Percentiles rank a stretch among this genome's conserved stretches.
phyloP scores from a whole-genome alignment of 345 rosid genomes.

The Populus ilicifolia region DNA sequence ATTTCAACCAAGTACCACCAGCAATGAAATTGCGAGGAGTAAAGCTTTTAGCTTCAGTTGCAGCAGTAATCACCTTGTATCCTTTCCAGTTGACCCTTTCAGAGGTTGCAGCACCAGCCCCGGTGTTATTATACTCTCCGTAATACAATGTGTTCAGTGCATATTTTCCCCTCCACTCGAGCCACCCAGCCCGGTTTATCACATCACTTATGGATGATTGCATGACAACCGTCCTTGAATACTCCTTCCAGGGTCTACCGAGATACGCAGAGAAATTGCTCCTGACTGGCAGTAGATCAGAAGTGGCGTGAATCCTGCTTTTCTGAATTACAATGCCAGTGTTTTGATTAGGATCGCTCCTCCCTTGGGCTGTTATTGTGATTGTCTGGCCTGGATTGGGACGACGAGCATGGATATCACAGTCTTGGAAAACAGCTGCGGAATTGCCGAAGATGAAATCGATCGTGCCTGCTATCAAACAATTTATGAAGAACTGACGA shows the following conservation, averaged over 20 bases:
- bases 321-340: slow-evolving; percentile 90
- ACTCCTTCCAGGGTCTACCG: slow-evolving; percentile 89
- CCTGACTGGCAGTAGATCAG: slow-evolving; percentile 46
- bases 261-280: slow-evolving; percentile 65
- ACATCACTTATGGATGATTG: slow-evolving; percentile 59
- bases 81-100: slow-evolving; percentile 74
- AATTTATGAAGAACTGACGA: slow-evolving; percentile 67
- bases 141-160: slow-evolving; percentile 64
- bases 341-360: slow-evolving; percentile 80
- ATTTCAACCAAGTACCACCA: slow-evolving; percentile 57
- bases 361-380: slow-evolving; percentile 94
- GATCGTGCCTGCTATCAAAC: slow-evolving; percentile 64
- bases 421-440: slow-evolving; percentile 55
- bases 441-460: slow-evolving; percentile 81
- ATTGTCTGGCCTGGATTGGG: slow-evolving; percentile 84
- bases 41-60: slow-evolving; percentile 50
- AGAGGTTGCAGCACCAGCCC: slow-evolving; percentile 68
- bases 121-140: slow-evolving; percentile 63
- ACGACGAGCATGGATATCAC: slow-evolving; percentile 83
- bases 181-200: slow-evolving; percentile 69
- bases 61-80: slow-evolving; percentile 44
- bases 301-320: slow-evolving; percentile 67
- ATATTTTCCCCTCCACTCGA: slow-evolving; percentile 64
- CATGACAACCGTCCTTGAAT: slow-evolving; percentile 86
- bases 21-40: slow-evolving; percentile 55